Percentiles rank a stretch among this genome's conserved stretches.
phyloP scores from a whole-genome alignment of 805 yeast species.

The Kurtzmaniella fragi region DNA sequence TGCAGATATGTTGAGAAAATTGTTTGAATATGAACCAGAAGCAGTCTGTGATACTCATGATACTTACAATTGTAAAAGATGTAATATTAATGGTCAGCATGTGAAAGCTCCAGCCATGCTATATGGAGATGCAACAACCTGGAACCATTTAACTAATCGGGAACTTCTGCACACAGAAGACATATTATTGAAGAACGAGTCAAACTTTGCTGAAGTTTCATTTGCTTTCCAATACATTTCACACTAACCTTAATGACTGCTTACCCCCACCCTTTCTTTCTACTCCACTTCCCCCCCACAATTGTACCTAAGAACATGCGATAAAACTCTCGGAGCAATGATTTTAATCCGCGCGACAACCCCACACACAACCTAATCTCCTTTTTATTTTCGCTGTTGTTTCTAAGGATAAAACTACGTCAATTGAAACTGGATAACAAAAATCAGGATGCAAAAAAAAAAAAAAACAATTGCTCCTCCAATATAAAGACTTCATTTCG shows the following conservation, averaged over 20 bases:
- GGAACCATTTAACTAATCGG: slow-evolving; percentile 82
- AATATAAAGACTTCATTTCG: too few relatives aligned
- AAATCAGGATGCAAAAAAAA: too few relatives aligned
- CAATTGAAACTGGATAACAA: too few relatives aligned
- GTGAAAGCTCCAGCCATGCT: slow-evolving; percentile 78
- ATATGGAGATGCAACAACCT: slow-evolving; percentile 95
- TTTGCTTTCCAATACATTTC: slow-evolving; percentile 93
- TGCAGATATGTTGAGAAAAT: slow-evolving; percentile 68
- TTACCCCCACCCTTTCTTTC: too few relatives aligned
- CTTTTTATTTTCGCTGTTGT: too few relatives aligned
- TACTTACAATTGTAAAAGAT: slow-evolving; percentile 82
- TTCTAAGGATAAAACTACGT: too few relatives aligned
- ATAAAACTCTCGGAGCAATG: too few relatives aligned
- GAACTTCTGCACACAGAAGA: slow-evolving; percentile 69
- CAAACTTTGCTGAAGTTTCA: slow-evolving; percentile 61
- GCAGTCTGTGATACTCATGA: slow-evolving; percentile 90
- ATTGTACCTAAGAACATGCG: too few relatives aligned
- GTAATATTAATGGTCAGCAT: slow-evolving; percentile 50
- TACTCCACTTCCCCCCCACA: too few relatives aligned
- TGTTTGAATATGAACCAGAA: slow-evolving; percentile 64
- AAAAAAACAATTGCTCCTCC: too few relatives aligned
- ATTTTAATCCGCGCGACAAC: too few relatives aligned
- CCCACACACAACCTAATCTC: too few relatives aligned
- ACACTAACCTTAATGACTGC: slow-evolving; percentile 47
- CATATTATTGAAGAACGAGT: slow-evolving; percentile 69